Conservation (phyloP, 148 eudicot species). For the Nepenthes gracilis region DNA sequence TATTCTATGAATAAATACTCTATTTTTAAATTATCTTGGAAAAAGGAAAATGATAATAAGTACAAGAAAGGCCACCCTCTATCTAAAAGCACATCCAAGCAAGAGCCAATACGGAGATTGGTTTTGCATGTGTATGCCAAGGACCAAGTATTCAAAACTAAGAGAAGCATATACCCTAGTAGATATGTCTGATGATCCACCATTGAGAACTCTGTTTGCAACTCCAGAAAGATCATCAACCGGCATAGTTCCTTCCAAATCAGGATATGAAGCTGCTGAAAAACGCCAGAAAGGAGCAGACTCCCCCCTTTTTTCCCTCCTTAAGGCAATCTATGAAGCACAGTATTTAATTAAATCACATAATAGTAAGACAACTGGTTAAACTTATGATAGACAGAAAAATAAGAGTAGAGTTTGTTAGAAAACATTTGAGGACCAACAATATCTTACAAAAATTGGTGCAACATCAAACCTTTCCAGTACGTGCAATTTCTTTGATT, state of each 20-base stretch:
- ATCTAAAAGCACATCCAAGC: too few relatives aligned
- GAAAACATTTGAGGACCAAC: too few relatives aligned
- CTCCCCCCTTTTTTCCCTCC: constrained; percentile 83
- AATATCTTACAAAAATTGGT: too few relatives aligned
- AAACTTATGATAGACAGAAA: not conserved
- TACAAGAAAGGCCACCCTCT: too few relatives aligned
- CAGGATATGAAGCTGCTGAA: constrained; percentile 91
- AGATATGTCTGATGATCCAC: constrained; percentile 18
- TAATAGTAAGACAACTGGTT: not conserved
- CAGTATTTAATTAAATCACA: not conserved
- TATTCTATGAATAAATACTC: too few relatives aligned
- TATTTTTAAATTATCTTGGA: too few relatives aligned
- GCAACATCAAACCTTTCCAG: constrained; percentile 58
- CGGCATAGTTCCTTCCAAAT: constrained; percentile 35
- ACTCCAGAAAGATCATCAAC: constrained; percentile 17
- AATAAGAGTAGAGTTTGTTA: not conserved
- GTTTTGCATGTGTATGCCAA: not conserved
- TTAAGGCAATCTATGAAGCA: constrained; percentile 58
- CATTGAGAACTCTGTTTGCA: constrained; percentile 14
- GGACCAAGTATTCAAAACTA: not conserved
- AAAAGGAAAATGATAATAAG: too few relatives aligned
- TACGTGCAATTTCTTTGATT: constrained; percentile 74
- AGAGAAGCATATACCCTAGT: constrained; percentile 28
- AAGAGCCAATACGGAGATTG: not conserved
- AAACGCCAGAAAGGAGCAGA: constrained; percentile 94